phyloP scores from a whole-genome alignment of 1,284 basidiomycete genomes.

The Tilletia walkeri region DNA sequence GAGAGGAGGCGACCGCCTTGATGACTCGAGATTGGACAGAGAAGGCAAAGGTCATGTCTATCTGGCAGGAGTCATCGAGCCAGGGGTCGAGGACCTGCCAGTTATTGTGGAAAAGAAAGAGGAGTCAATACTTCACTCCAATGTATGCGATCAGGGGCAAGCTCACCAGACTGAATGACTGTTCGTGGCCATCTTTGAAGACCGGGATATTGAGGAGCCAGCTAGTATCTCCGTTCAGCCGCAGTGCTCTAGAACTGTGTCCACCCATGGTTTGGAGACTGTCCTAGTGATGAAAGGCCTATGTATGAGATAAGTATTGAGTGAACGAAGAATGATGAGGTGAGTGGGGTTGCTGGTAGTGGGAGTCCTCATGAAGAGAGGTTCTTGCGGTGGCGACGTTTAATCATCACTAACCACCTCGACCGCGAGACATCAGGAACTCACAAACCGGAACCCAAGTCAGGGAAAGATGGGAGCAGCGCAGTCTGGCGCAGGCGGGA shows the following conservation, averaged over 20 bases:
- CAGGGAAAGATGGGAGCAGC: slow-evolving; percentile 11
- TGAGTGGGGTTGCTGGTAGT: too few relatives aligned
- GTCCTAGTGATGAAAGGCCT: too few relatives aligned
- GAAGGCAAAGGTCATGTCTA: slow-evolving; percentile 21
- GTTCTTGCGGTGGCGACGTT: too few relatives aligned
- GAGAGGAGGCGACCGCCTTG: slow-evolving; percentile 15
- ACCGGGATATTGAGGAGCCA: slow-evolving; percentile 21
- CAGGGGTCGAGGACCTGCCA: slow-evolving; percentile 24
- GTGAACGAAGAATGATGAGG: too few relatives aligned
- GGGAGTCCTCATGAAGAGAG: too few relatives aligned
- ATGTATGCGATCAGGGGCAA: not conserved
- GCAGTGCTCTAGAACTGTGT: not conserved
- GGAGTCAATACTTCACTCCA: not conserved
- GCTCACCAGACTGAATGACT: slow-evolving; percentile 22
- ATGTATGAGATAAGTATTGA: too few relatives aligned
- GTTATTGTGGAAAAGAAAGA: too few relatives aligned
- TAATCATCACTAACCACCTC: too few relatives aligned
- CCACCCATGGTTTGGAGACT: too few relatives aligned
- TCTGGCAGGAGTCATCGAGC: slow-evolving; percentile 20
- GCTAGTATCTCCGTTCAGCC: slow-evolving; percentile 22
- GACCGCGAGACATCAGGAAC: too few relatives aligned
- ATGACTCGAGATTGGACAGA: slow-evolving; percentile 18
- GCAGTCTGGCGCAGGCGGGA: slow-evolving; percentile 5
- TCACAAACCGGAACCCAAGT: too few relatives aligned
- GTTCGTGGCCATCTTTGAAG: not conserved